Evolutionary conservation across 1,284 basidiomycete species (phyloP).

Genomic region (Irpex rosettiformis): DNA sequence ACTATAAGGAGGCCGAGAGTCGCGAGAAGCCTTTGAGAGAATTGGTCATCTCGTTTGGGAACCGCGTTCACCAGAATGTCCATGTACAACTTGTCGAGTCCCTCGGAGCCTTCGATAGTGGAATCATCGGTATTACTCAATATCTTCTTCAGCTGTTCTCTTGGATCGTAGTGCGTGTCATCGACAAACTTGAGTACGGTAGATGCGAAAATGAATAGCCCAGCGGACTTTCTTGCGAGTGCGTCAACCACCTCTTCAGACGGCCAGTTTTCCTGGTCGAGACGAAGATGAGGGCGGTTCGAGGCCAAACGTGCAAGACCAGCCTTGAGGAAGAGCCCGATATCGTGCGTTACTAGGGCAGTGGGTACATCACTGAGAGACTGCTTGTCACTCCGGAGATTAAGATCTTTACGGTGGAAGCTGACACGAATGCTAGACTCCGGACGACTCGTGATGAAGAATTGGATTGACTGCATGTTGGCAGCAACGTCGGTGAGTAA

Average conservation of each 20-base stretch:
- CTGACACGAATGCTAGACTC: constrained; percentile 16
- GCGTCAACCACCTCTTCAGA: not conserved
- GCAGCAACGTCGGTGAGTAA: constrained; percentile 8
- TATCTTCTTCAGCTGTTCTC: not conserved
- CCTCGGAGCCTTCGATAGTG: not conserved
- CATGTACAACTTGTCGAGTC: not conserved
- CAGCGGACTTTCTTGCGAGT: not conserved
- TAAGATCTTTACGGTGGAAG: constrained; percentile 8
- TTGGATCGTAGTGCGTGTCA: not conserved
- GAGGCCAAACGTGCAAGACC: not conserved
- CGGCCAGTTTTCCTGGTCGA: constrained; percentile 1
- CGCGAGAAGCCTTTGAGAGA: not conserved
- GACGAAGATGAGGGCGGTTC: not conserved
- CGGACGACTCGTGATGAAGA: constrained; percentile 27
- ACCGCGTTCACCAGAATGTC: not conserved
- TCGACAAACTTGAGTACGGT: constrained; percentile 4
- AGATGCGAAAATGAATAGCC: constrained; percentile 4
- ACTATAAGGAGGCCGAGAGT: not conserved
- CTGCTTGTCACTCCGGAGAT: not conserved
- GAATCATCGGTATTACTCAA: not conserved
- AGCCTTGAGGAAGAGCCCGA: not conserved
- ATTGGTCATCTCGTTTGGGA: not conserved
- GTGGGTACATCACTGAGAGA: not conserved
- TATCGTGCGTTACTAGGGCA: not conserved
- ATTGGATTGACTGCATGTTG: constrained; percentile 10